A percentile compares a stretch with the other conserved stretches of the same genome.
phyloP scores from a whole-genome alignment of 805 yeast species.

The Candida loeiensis region DNA sequence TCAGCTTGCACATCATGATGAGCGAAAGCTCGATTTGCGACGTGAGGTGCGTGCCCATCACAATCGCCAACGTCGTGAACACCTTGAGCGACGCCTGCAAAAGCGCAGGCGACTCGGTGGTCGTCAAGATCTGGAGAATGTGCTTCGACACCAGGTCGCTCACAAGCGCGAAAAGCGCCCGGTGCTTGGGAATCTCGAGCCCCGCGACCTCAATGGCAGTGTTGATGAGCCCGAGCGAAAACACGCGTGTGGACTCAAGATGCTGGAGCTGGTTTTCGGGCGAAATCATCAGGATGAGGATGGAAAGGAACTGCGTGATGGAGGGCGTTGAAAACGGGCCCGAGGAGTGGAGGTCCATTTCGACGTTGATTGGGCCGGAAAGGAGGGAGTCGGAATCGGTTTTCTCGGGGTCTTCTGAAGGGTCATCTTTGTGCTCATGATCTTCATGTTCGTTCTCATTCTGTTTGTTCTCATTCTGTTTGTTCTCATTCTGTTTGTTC shows the following conservation, averaged over 20 bases:
- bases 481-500: too few relatives aligned
- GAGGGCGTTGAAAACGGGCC: too few relatives aligned
- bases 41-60: constrained; percentile 62
- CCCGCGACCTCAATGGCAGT: constrained; percentile 84
- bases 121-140: constrained; percentile 73
- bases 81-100: constrained; percentile 73
- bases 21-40: constrained; percentile 78
- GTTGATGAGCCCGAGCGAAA: constrained; percentile 73
- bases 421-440: constrained; percentile 9
- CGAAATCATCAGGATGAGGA: constrained; percentile 73
- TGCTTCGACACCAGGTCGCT: constrained; percentile 85
- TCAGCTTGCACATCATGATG: constrained; percentile 57
- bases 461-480: too few relatives aligned
- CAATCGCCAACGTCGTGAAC: constrained; percentile 66
- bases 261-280: constrained; percentile 81
- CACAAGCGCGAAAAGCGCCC: constrained; percentile 61
- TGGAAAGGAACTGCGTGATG: constrained; percentile 42
- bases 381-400: constrained; percentile 22
- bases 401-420: neutral
- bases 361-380: too few relatives aligned
- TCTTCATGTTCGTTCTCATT: constrained; percentile 11
- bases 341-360: too few relatives aligned
- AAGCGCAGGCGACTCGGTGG: constrained; percentile 66
- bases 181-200: constrained; percentile 51
- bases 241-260: constrained; percentile 80